Evolutionary conservation across 2,329 filamentous ascomycete species (phyloP), one percentile per base, ranked within the genome.

Genomic region (Calcarisporium arbuscula): DNA sequence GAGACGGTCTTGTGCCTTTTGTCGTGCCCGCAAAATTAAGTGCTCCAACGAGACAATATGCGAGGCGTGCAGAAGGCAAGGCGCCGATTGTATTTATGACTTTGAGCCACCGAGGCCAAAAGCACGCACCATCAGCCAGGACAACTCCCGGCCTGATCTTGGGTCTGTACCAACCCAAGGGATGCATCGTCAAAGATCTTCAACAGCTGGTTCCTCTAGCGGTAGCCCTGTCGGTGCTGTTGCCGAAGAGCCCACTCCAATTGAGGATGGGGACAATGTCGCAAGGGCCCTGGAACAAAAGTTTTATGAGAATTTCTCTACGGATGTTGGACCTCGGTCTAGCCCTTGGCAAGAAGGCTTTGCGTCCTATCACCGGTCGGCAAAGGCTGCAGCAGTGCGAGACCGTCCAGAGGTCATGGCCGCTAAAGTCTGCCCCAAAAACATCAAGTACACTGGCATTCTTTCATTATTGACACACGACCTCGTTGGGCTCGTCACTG

Each of bases 31-130:
- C 12, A 60, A 60, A 45, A 60, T 60, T 46, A 60, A 59, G 34
- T 60, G 57, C 40, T 59, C 54, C 34, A 60, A 60, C 42, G 57
- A 57, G 29, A 52, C 52, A 19, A 60, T 60, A 23, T 60, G 57
- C 46, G 53, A 60, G 36, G 57, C 57, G 18, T 60, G 57, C 29
- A 53, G 56, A 26, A 50, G 53, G 25, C 57, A 60, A 35, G 56
- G 53, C 8, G 54, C 51, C 30, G 56, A 60, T 42, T 60, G 57
- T 42, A 60, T 60, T 43, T 60, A 60, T 46, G 57, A 60, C 42
- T 59, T 58, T 36, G 57, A 60, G 34, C 48, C 54, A 6, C 43
- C 49, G 6, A 49, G 55, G 16, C 39, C 48, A 28, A 59, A 56
- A 42, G 34, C 42, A 14, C 47, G 55, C 9, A 46, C 51, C 26